Evolutionary conservation across 2,329 filamentous ascomycete genomes (phyloP).

Genomic region (Colletotrichum musicola): DNA sequence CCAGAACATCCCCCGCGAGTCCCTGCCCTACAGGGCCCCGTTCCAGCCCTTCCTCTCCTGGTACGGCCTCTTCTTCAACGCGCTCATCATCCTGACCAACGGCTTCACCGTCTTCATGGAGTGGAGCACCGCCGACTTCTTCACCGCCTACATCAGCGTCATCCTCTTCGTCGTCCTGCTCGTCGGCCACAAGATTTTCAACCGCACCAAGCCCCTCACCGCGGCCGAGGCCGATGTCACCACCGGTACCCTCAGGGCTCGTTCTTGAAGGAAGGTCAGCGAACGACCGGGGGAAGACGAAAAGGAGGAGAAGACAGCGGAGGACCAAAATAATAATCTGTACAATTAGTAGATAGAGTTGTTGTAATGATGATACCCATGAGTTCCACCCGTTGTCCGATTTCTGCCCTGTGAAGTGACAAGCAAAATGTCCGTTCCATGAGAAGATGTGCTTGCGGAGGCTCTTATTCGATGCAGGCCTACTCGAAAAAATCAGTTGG

Average conservation of each 20-base stretch:
- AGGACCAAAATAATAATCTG: conserved; percentile 16
- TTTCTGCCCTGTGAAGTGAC: too few species aligned
- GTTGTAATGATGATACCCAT: conserved; percentile 37
- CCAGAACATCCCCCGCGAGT: conserved; percentile 68
- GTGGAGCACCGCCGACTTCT: conserved; percentile 72
- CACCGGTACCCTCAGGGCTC: conserved; percentile 26
- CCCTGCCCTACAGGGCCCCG: conserved; percentile 71
- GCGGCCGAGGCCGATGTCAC: conserved; percentile 52
- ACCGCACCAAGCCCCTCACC: conserved; percentile 54
- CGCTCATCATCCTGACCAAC: conserved; percentile 74
- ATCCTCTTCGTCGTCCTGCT: conserved; percentile 73
- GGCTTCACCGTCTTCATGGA: conserved; percentile 77
- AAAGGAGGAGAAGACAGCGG: background rate
- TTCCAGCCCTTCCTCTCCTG: conserved; percentile 74
- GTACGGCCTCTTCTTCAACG: conserved; percentile 75
- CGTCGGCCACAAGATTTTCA: conserved; percentile 69
- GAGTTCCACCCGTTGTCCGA: conserved; percentile 1
- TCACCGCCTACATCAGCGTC: conserved; percentile 73
- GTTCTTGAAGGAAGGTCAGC: background rate
- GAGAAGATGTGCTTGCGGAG: too few species aligned
- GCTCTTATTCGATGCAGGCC: too few species aligned
- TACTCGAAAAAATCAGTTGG: conserved; percentile 31
- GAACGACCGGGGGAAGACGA: too few species aligned
- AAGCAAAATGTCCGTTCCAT: too few species aligned
- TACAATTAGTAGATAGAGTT: conserved; percentile 35